Base-by-base conservation (phyloP, 345 rosid genomes). In the Dimocarpus longan region DNA sequence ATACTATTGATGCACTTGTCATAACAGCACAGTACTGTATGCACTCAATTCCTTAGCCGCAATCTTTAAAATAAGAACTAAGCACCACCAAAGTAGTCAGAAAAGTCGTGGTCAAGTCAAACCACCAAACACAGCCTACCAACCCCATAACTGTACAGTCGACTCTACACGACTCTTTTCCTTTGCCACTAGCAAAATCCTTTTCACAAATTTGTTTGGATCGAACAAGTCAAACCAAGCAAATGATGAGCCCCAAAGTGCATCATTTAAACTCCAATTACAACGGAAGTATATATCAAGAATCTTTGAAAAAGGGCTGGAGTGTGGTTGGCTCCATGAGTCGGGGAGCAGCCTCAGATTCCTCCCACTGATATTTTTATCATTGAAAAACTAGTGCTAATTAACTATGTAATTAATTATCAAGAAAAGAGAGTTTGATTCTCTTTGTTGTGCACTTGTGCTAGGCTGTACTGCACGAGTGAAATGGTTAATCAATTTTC, bases 291-390 rank as follows among this genome's bases (percentile, higher is more conserved):
- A 56, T 64, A 19, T n/a, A 54, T 39, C 0, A 52, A 73, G 77
- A 78, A 76, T 77, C 82, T 79, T 64, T 12, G 32, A 3, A 8
- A 54, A 78, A 66, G 63, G 39, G 8, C 6, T 18, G 10, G 59
- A 54, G 6, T 37, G 1, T 57, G 68, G 85, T 86, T 86, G 85
- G 90, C 76, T 90, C 92, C 92, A 75, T 78, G 71, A 78, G 74
- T 73, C 76, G 76, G 80, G 91, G 93, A 89, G 87, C 77, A 78
- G 81, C 84, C 78, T 18, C 59, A 73, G 59, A 68, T 63, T 60
- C 86, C 77, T 43, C 85, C 78, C 37, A 76, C 73, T 57, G 66
- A 63, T 43, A 48, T 24, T 65, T 28, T n/a, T 46, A 28, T 18
- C n/a, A 43, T 64, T 75, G n/a, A 43, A 44, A 37, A 57, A 73